Base-by-base conservation (phyloP, 73 alveolate genomes). In the Strombidium stylifer region DNA sequence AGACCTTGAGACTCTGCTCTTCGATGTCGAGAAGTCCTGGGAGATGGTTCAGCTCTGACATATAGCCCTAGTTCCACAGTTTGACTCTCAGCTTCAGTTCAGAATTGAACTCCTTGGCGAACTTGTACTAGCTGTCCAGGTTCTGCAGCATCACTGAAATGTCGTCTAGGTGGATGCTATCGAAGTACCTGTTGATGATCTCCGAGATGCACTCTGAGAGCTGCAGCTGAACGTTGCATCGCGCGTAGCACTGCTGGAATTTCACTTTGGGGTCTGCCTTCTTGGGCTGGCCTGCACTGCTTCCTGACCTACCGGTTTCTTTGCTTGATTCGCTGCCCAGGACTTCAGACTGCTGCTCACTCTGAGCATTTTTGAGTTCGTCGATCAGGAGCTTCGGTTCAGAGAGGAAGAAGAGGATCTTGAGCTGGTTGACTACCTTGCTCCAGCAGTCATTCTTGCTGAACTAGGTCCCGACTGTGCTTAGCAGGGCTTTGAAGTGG, bases 1-100 rank as follows among this genome's bases (percentile, higher is more conserved):
- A 58, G 24, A 41, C 18, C 26, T 78, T 40, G 18, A 77, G 36
- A 15, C 77, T 41, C 53, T 80, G 85, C 23, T 77, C 30, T 49
- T 80, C 91, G 27, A 58, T 47, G 35, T 60, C 79, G 26, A 69
- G 46, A 7, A 80, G 54, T 1, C 91, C 91, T 15, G 91, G 91
- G 0, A 80, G 73, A 16, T 62, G 69, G 23, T 55, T 70, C 35
- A 70, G 37, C 3, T 62, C 85, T 16, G 66, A 41, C 91, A 80
- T 69, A 39, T 70, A 69, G 19, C 91, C 91, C 5, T 69, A 85
- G 28, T 61, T 69, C 85, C 85, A 80, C 4, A 80, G 70, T 34
- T 60, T 71, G 23, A 45, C 23, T 65, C 91, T 69, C 15, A 80
- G 64, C 0, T 42, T 41, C 0, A 70, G 69, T 20, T 56, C 74